Evolutionary conservation across 2,329 filamentous ascomycete species (phyloP).

Genomic region (Colletotrichum melonis): DNA sequence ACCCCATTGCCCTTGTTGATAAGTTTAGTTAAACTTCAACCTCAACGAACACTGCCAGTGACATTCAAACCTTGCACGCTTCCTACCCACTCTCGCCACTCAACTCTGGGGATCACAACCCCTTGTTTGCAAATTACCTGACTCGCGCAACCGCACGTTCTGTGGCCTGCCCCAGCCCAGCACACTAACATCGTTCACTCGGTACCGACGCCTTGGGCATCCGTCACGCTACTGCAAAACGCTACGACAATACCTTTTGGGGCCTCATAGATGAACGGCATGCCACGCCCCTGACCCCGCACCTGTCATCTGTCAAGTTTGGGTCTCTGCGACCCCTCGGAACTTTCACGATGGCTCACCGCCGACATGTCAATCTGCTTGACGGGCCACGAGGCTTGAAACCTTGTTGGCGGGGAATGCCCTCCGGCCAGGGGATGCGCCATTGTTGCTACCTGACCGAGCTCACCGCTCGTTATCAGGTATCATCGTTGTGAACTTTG

Average conservation of each 20-base stretch:
- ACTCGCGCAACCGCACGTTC: conserved; percentile 22
- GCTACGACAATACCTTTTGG: background rate
- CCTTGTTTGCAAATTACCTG: background rate
- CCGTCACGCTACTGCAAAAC: conserved; percentile 8
- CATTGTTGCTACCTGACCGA: no score
- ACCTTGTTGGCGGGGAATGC: background rate
- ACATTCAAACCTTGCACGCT: background rate
- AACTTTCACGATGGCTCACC: background rate
- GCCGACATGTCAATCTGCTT: background rate
- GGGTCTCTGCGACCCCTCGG: background rate
- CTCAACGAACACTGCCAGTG: background rate
- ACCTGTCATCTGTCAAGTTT: background rate
- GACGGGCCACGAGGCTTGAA: background rate
- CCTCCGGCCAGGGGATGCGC: no score
- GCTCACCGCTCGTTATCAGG: no score
- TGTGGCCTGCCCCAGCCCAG: background rate
- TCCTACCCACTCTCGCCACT: background rate
- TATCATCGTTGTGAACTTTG: background rate
- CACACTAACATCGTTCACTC: conserved; percentile 18
- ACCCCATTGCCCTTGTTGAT: background rate
- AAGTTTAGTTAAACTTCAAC: conserved; percentile 7
- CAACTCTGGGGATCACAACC: background rate
- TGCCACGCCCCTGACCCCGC: background rate
- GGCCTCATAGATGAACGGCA: background rate
- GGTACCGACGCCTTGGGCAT: background rate